Base-by-base conservation (phyloP, 352 stramenopile genomes). In the Globisporangium paroecandrum region DNA sequence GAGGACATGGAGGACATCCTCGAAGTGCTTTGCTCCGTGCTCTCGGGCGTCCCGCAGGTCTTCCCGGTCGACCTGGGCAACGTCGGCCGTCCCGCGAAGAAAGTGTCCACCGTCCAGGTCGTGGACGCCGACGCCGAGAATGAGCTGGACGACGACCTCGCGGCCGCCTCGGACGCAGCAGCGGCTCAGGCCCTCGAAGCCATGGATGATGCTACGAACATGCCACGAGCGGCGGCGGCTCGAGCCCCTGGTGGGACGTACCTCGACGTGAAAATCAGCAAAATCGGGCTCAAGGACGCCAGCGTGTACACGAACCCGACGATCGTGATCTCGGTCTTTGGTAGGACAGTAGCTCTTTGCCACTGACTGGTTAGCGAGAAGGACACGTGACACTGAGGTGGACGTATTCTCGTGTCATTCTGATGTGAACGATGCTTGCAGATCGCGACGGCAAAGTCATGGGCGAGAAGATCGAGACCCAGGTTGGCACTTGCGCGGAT, bases 211-310 rank as follows among this genome's bases (percentile, higher is more conserved):
- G 53, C 24, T 4, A 51, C 1, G 15, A 69, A 67, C 25, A 22
- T 62, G 62, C 20, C 36, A n/a, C 32, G 75, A 7, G 47, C 15
- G 18, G 24, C 22, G 6, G 18, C 15, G 29, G 24, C 24, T 20
- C 47, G 66, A 12, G 49, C 68, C 24, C 58, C 72, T 10, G 79
- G 76, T 22, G 77, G 64, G 38, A 78, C 77, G 20, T 89, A 90
- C 62, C 25, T 89, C 49, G 76, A 89, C 68, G 71, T 92, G 24
- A 60, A 69, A 32, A 76, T 92, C 27, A 70, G 60, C 34, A 78
- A 82, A 27, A 82, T 92, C 62, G 83, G 83, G 0, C 71, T 92
- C 61, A 92, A 92, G 54, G 80, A 92, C 70, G 83, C 79, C n/a
- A 65, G 59, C 6, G 61, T 60, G 18, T 90, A 92, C 62, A 75